Percentiles rank a stretch among this genome's conserved stretches.
Conservation (phyloP, 441 rosid genomes). For the Erodium moschatum region DNA sequence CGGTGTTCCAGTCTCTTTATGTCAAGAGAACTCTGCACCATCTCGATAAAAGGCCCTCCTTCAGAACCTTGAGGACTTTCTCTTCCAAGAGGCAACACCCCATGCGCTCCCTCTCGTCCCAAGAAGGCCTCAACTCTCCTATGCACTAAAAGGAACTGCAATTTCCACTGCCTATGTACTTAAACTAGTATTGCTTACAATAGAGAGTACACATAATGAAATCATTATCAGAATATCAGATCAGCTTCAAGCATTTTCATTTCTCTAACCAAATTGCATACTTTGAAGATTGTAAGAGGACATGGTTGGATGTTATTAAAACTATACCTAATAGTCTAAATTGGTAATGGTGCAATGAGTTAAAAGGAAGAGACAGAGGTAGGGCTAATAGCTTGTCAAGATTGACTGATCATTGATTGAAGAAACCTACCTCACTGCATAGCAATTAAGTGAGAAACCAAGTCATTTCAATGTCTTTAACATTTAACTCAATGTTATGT, state of each 20-base stretch:
- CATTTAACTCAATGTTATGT: background rate
- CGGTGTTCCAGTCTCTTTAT: slow-evolving; percentile 45
- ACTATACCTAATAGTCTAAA: background rate
- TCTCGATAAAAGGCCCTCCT: slow-evolving; percentile 69
- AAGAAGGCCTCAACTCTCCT: slow-evolving; percentile 74
- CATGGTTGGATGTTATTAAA: background rate
- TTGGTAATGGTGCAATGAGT: background rate
- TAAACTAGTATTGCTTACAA: background rate
- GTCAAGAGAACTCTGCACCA: slow-evolving; percentile 41
- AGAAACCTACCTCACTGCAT: background rate
- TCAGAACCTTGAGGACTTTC: slow-evolving; percentile 43
- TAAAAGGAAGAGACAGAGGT: too few species aligned
- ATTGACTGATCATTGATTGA: background rate
- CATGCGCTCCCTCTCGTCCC: slow-evolving; percentile 53
- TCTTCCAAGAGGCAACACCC: slow-evolving; percentile 51
- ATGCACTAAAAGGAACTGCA: slow-evolving; percentile 28
- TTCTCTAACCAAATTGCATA: too few species aligned
- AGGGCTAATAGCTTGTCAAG: background rate
- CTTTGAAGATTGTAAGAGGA: too few species aligned
- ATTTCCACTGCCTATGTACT: background rate
- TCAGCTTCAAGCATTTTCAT: too few species aligned
- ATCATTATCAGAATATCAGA: background rate
- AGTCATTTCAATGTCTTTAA: background rate
- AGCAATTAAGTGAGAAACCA: background rate
- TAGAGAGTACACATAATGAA: background rate